Percentiles rank a stretch among this genome's conserved stretches.
phyloP scores from a whole-genome alignment of 306 rosid species.

The Pueraria montana region DNA sequence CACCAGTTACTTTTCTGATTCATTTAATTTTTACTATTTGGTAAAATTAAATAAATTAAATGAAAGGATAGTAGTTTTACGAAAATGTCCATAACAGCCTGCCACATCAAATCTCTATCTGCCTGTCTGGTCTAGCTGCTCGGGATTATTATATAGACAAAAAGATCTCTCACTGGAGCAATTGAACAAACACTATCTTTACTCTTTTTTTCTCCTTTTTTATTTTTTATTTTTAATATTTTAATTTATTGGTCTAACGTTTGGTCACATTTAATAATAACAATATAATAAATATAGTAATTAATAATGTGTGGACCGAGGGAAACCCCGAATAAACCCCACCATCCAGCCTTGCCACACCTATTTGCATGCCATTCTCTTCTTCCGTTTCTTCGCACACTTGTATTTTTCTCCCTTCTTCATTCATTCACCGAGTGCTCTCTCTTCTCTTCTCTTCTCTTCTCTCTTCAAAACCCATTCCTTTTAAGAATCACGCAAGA shows the following conservation, averaged over 20 bases:
- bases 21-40: neutral
- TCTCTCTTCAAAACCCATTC: too few relatives aligned
- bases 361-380: conserved; percentile 56
- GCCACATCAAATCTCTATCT: conserved; percentile 44
- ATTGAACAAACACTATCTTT: neutral
- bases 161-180: conserved; percentile 38
- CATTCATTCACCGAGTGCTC: conserved; percentile 7
- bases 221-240: neutral
- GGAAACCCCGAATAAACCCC: conserved; percentile 77
- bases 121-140: neutral
- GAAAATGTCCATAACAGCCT: conserved; percentile 23
- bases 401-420: conserved; percentile 11
- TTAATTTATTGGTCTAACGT: neutral
- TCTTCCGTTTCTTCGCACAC: conserved; percentile 46
- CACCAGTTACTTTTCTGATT: neutral
- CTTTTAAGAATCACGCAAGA: too few relatives aligned
- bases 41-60: neutral
- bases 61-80: neutral
- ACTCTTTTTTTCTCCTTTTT: neutral
- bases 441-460: neutral
- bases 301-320: conserved; percentile 47
- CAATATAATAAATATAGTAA: neutral
- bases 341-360: conserved; percentile 63
- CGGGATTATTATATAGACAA: conserved; percentile 45
- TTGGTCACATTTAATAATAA: neutral